Base-by-base conservation (phyloP, 495 filamentous ascomycete genomes). In the Amniculicola lignicola region DNA sequence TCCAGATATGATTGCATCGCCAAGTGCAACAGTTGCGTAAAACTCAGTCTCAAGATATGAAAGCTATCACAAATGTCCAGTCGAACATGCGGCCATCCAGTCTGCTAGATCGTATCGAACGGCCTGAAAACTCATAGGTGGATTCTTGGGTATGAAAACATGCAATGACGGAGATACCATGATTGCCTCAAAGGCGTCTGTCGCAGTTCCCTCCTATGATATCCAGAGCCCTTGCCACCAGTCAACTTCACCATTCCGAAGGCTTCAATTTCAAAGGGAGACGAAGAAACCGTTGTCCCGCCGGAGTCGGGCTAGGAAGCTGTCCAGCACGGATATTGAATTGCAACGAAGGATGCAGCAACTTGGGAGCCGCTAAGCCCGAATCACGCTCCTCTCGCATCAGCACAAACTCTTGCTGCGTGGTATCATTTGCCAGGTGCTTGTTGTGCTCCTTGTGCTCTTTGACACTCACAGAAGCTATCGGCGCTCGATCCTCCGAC, bases 311-410 rank as follows among this genome's bases (percentile, higher is more conserved):
- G 1, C 3, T 14, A 4, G 79, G 80, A 53, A 84, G 52, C 46
- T 63, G 41, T 0, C 81, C 82, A 9, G 65, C 81, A 2, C 81
- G 67, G 39, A 84, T 77, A 57, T 85, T 85, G 3, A 82, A 42
- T 67, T 85, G 82, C 66, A 85, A 60, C 4, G 78, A 69, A 63
- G 75, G 76, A 60, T 82, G 75, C 19, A 85, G 54, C 52, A 84
- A 62, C 43, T 68, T 71, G 4, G 82, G 82, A 48, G 71, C 79
- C 5, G 59, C 68, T 19, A 84, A 56, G 5, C 10, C 50, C 2
- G 67, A 61, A 68, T 85, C 81, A 0, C 81, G 59, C 44, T 74
- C 73, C 5, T 18, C 58, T 4, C 82, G 66, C 68, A 72, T 63
- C 12, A 47, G 25, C 11, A 83, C 72, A 59, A 81, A 85, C 9